Evolutionary conservation across 805 yeast genomes (phyloP).

Genomic region (Wickerhamiella shivajii): DNA sequence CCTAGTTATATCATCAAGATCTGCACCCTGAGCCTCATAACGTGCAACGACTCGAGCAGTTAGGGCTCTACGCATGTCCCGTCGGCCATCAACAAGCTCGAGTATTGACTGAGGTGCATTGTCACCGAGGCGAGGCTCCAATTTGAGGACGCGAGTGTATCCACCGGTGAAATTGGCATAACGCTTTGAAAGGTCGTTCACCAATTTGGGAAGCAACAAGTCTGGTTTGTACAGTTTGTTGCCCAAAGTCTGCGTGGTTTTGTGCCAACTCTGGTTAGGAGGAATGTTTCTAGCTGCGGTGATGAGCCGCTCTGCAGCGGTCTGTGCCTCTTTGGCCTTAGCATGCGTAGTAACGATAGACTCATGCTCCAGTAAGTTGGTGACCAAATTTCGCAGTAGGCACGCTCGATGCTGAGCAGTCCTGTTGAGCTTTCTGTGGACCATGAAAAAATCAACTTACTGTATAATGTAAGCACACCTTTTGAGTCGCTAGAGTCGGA

Average conservation of each 20-base stretch:
- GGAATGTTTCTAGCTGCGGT: conserved; percentile 31
- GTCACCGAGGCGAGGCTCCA: conserved; percentile 82
- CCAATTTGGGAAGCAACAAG: conserved; percentile 45
- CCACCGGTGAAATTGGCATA: conserved; percentile 58
- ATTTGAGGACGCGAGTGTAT: conserved; percentile 65
- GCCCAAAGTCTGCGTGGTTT: conserved; percentile 11
- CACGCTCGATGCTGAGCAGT: conserved; percentile 39
- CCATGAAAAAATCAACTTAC: conserved; percentile 18
- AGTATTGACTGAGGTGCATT: conserved; percentile 79
- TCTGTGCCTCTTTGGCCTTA: conserved; percentile 57
- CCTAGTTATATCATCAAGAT: conserved; percentile 38
- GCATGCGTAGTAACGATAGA: conserved; percentile 59
- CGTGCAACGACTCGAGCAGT: conserved; percentile 80
- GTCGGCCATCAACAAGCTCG: conserved; percentile 66
- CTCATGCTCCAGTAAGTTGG: conserved; percentile 56
- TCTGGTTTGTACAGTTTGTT: conserved; percentile 27
- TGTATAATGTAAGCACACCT: neutral
- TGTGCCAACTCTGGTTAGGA: neutral
- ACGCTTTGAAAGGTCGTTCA: conserved; percentile 48
- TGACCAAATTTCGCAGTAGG: conserved; percentile 47
- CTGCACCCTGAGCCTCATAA: conserved; percentile 45
- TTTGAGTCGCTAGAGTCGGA: neutral
- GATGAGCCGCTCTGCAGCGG: conserved; percentile 47
- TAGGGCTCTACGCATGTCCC: conserved; percentile 62
- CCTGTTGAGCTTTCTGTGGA: conserved; percentile 25